Evolutionary conservation across 177 flowering plant genomes (phyloP).

Genomic region (Vitis hybrid): DNA sequence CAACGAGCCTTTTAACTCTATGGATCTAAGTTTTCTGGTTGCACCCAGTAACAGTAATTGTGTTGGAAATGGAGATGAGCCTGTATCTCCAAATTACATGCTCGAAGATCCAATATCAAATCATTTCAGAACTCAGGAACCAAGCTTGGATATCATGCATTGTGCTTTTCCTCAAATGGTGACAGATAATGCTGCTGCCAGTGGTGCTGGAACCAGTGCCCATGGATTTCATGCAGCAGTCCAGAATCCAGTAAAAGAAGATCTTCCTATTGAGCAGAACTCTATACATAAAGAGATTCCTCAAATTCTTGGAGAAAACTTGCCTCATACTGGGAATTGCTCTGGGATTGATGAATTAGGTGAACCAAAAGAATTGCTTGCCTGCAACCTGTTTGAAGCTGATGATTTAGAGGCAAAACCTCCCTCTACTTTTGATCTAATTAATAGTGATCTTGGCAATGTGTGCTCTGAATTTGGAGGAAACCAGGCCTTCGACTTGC

Average conservation of each 20-base stretch:
- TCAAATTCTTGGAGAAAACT: constrained; percentile 28
- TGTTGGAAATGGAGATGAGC: constrained; percentile 38
- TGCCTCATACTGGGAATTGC: constrained; percentile 17
- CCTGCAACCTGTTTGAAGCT: constrained; percentile 25
- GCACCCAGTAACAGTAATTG: constrained; percentile 38
- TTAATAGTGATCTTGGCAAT: constrained; percentile 20
- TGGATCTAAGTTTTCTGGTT: constrained; percentile 49
- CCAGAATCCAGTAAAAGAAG: constrained; percentile 26
- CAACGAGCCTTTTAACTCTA: constrained; percentile 46
- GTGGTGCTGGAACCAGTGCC: constrained; percentile 14
- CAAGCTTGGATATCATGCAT: constrained; percentile 38
- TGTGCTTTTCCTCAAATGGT: constrained; percentile 40
- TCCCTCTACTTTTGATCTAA: constrained; percentile 27
- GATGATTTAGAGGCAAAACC: constrained; percentile 29
- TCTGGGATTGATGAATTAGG: constrained; percentile 30
- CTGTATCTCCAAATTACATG: constrained; percentile 28
- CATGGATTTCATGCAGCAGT: constrained; percentile 30
- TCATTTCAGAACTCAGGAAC: constrained; percentile 46
- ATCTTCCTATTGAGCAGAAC: constrained; percentile 30
- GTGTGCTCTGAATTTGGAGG: constrained; percentile 37
- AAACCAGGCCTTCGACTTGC: constrained; percentile 35
- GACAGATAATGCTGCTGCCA: constrained; percentile 19
- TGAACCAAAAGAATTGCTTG: constrained; percentile 28
- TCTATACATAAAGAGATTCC: constrained; percentile 27
- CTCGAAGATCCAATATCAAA: constrained; percentile 34